Percentiles rank a stretch among this genome's conserved stretches.
These are phyloP conservation scores for Suillus subluteus DNA, from an alignment of 768 basidiomycete genomes.

Conservation along the genomic window DNA sequence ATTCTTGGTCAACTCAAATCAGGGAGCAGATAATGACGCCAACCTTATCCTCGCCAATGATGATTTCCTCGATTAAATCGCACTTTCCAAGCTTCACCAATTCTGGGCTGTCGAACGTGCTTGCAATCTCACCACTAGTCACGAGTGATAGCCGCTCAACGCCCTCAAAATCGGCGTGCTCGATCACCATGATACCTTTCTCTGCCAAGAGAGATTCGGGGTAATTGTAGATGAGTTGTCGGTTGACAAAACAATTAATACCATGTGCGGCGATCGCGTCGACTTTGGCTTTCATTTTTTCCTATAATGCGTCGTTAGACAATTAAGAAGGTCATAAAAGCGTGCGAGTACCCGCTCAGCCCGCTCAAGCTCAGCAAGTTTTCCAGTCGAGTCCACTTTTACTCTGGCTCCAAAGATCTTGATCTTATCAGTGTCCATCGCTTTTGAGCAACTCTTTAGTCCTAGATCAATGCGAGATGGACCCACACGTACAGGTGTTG, in stretches of 20 bases:
- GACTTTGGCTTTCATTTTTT: conserved; percentile 99
- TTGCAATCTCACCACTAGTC: conserved; percentile 96
- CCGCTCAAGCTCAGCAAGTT: conserved; percentile 97
- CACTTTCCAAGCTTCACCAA: conserved; percentile 91
- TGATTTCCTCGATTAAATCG: conserved; percentile 96
- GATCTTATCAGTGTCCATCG: conserved; percentile 99
- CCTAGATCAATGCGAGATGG: background rate
- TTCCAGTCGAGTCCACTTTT: conserved; percentile 94
- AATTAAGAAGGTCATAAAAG: conserved; percentile 1
- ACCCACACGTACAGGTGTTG: conserved; percentile 78
- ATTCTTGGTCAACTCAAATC: conserved; percentile 5
- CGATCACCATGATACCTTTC: conserved; percentile 93
- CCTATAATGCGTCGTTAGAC: conserved; percentile 47
- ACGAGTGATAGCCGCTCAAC: conserved; percentile 95
- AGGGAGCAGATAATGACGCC: conserved; percentile 15
- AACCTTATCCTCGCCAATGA: conserved; percentile 99
- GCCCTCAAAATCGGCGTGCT: conserved; percentile 99
- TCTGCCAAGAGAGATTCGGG: conserved; percentile 96
- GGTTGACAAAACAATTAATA: conserved; percentile 96
- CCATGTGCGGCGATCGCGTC: conserved; percentile 93
- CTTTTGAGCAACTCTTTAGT: conserved; percentile 40
- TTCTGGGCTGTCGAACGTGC: conserved; percentile 92
- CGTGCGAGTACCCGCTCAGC: conserved; percentile 73
- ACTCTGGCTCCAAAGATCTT: conserved; percentile 98
- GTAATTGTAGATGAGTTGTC: conserved; percentile 99